Base-by-base conservation (phyloP, 2,329 filamentous ascomycete species). In the Scolecobasidium constrictum region DNA sequence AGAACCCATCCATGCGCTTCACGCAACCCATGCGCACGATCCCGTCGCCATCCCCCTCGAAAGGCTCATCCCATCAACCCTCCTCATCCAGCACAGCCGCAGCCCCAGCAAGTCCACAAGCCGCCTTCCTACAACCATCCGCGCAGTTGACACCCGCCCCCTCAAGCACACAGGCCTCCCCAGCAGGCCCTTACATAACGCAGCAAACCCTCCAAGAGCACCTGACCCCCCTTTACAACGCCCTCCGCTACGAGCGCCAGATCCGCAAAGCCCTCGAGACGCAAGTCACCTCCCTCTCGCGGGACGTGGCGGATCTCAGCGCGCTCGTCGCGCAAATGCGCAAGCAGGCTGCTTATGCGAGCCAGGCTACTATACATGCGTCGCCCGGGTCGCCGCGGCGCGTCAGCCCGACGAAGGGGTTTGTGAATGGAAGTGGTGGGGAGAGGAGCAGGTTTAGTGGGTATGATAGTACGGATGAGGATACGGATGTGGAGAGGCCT, bases 191-290 rank as follows among this genome's bases (percentile, higher is more conserved):
- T 12, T 38, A n/a, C 39, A 9, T 39, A 26, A 40, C 37, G 11
- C 16, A 9, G 12, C 28, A 11, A 9, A 9, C 15, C 11, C 16
- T 36, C 7, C 31, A 42, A 15, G 44, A 45, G 18, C 43, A 46
- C 15, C 31, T 47, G 13, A 38, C 28, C 9, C 45, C 44, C 5
- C 45, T 47, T 4, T 47, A 47, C 13, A 33, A 31, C 11, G 45
- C 43, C 17, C 38, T 47, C 15, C 36, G 38, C 6, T 42, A 47
- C 26, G 45, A 47, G 45, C 45, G 45, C n/a, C 17, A 18, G 12
- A 26, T 46, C 13, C 43, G 45, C 11, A 46, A 47, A 16, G 35
- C 5, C 6, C 43, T 47, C 7, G 45, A 46, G 16, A 33, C 44
- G 17, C 35, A 41, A 35, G 43, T 47, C 4, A 13, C 13, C 13